Base-by-base conservation (phyloP, 495 filamentous ascomycete species). In the Lasiosphaeria hispida region DNA sequence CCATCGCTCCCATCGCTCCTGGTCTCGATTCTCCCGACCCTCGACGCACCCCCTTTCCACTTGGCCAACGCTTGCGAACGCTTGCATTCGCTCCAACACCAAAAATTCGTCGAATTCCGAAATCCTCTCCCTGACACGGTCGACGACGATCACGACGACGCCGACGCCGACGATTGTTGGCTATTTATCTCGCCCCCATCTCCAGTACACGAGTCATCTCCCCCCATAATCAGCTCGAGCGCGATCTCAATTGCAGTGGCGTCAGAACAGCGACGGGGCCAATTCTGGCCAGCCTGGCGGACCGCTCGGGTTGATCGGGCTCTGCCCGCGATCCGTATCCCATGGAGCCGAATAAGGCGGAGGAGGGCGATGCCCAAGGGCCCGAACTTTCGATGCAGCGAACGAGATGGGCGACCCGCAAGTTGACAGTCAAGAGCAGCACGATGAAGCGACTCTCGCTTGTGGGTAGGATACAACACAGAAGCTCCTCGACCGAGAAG, bases 321-420 rank as follows among this genome's bases (percentile, higher is more conserved):
- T 63, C 61, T 72, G 77, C 78, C 78, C 76, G 76, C 70, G 61
- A 73, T 63, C 66, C 65, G 55, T 65, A 58, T 63, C 71, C 63
- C 37, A 81, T 82, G 78, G 67, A 72, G 41, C 67, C 73, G 44
- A 67, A 70, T 53, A 69, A 73, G 52, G 76, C 68, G 57, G 84
- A 78, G 53, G 77, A 80, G 42, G 65, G 42, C 48, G 69, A 63
- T 43, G 61, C 56, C 39, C 54, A 59, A 43, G 68, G 63, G 57
- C 66, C 61, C 74, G 71, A 72, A 87, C 89, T 73, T 55, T 60
- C 71, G 57, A 78, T 77, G 48, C 64, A 72, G 57, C 78, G 90
- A 67, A 85, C 91, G 67, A 80, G 95, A 86, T 99, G 94, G 94
- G 94, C 94, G 53, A 97, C 94, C 33, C 90, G 90, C 61, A 86